Evolutionary conservation across 345 rosid species (phyloP).

Genomic region (Kandelia obovata): DNA sequence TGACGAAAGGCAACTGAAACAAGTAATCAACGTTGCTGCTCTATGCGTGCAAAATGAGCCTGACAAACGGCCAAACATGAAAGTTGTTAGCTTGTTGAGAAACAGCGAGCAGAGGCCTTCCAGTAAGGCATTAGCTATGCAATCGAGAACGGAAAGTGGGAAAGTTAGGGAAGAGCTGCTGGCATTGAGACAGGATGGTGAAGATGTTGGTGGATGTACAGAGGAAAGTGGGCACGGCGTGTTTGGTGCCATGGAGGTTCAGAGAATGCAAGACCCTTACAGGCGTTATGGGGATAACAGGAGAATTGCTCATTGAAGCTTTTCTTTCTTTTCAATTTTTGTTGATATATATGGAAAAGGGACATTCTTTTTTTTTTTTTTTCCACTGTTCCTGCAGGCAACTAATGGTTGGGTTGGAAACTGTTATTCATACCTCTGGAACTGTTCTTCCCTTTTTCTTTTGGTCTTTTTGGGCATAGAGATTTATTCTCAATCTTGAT

Average conservation of each 20-base stretch:
- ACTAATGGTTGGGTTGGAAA: too few species aligned
- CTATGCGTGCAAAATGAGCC: conserved; percentile 66
- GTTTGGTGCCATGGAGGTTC: conserved; percentile 49
- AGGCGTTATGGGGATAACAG: conserved; percentile 22
- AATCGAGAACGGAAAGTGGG: conserved; percentile 41
- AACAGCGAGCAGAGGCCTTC: conserved; percentile 36
- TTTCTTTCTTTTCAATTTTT: too few species aligned
- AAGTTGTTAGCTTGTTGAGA: conserved; percentile 63
- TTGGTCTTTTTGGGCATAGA: too few species aligned
- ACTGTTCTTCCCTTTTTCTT: too few species aligned
- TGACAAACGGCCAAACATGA: conserved; percentile 72
- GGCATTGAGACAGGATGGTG: conserved; percentile 36
- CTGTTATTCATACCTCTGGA: too few species aligned
- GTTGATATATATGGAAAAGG: neutral
- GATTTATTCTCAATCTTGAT: too few species aligned
- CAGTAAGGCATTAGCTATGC: conserved; percentile 23
- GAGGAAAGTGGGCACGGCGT: conserved; percentile 48
- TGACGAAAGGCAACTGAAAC: conserved; percentile 60
- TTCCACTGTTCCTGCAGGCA: neutral
- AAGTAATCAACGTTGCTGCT: conserved; percentile 51
- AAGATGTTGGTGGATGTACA: neutral
- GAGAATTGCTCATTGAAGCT: conserved; percentile 11
- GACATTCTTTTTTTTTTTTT: neutral
- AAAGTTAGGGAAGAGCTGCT: conserved; percentile 51
- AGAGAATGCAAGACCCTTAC: conserved; percentile 37